phyloP scores from a whole-genome alignment of 371 early-diverging fungal genomes.

The Umbelopsis sp. region DNA sequence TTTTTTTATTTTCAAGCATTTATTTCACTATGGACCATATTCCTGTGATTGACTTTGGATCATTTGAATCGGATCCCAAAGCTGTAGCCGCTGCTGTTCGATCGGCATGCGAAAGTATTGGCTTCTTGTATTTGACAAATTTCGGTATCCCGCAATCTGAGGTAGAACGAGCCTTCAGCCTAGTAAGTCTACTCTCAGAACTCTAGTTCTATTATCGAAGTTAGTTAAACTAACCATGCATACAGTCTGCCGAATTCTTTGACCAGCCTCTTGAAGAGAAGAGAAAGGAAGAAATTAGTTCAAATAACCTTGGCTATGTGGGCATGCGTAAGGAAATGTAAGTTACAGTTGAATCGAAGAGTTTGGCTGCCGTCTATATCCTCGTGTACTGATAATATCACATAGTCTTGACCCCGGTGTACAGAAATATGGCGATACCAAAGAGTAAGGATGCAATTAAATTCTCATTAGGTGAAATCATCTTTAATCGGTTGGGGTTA shows the following conservation, averaged over 20 bases:
- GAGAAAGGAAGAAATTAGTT: conserved; percentile 22
- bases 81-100: conserved; percentile 43
- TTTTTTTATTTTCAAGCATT: not conserved
- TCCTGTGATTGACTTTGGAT: conserved; percentile 55
- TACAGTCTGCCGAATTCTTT: conserved; percentile 47
- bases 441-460: conserved; percentile 40
- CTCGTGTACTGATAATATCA: not conserved
- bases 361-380: too few species aligned
- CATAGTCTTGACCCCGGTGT: conserved; percentile 43
- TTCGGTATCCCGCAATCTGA: conserved; percentile 40
- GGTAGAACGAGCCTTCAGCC: conserved; percentile 43
- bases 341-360: not conserved
- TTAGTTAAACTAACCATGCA: conserved; percentile 7
- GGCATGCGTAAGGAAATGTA: conserved; percentile 33
- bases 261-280: conserved; percentile 33
- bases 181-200: conserved; percentile 27
- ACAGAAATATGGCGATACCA: conserved; percentile 46
- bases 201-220: conserved; percentile 8
- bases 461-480: not conserved
- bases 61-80: conserved; percentile 41
- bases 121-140: conserved; percentile 57
- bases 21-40: conserved; percentile 30
- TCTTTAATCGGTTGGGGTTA: not conserved
- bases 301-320: conserved; percentile 34
- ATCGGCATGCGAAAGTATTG: conserved; percentile 44